Percentiles rank a stretch among this genome's conserved stretches.
Conservation (phyloP, 2,329 filamentous ascomycete species). For the Xylaria sp. region DNA sequence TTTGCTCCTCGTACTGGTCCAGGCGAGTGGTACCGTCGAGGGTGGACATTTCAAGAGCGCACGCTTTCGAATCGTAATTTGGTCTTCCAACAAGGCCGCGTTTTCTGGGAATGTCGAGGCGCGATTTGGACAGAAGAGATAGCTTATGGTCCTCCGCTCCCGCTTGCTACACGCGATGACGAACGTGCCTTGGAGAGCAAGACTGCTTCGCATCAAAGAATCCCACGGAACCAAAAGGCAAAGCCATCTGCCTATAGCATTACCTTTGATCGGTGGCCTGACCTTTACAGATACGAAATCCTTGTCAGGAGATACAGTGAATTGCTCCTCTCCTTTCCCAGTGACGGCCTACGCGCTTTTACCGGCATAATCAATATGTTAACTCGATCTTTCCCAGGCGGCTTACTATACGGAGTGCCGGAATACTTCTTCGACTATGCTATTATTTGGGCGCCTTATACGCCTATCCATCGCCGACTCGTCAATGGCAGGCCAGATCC, state of each 20-base stretch:
- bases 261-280: neutral
- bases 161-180: neutral
- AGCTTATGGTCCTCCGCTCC: neutral
- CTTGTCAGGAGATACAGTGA: neutral
- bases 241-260: neutral
- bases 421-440: conserved; percentile 25
- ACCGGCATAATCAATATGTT: neutral
- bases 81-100: conserved; percentile 17
- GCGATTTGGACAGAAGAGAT: neutral
- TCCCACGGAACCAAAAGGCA: neutral
- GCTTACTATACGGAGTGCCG: conserved; percentile 7
- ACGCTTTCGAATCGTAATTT: conserved; percentile 19
- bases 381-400: neutral
- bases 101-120: conserved; percentile 11
- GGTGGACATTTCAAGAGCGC: conserved; percentile 26
- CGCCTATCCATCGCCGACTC: conserved; percentile 16
- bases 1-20: neutral
- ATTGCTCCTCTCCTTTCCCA: neutral
- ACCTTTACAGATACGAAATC: neutral
- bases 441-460: conserved; percentile 14
- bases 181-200: neutral
- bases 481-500: conserved; percentile 2
- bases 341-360: neutral
- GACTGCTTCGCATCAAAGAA: neutral
- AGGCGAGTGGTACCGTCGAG: conserved; percentile 15